Base-by-base conservation (phyloP, 306 rosid genomes). In the Geum urbanum region DNA sequence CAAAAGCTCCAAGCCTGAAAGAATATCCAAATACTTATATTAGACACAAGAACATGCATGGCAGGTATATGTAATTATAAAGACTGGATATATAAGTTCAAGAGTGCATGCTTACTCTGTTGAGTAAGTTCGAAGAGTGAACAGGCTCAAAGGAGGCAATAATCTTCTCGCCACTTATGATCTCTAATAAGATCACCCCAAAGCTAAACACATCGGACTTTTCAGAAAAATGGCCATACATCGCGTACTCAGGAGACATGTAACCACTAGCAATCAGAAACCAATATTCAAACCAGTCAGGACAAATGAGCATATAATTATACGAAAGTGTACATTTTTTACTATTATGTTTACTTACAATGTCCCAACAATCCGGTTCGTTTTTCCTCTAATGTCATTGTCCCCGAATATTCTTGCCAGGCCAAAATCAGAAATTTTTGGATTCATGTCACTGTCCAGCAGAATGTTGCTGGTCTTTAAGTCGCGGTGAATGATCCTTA, bases 401-500 rank as follows among this genome's bases (percentile, higher is more conserved):
- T 71, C 67, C 24, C 57, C 56, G 1, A 71, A 71, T 12, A 72
- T 72, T 37, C 60, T 72, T 7, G 75, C 68, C 75, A 37, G 48
- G 39, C 68, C 60, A 61, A 47, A 72, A 35, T 60, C 75, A 0
- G 68, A 60, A 16, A 72, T 48, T 37, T 60, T 72, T 0, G 75
- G 69, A 39, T 72, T 60, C 68, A 72, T 7, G 5, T 48, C 55
- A 6, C 15, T 2, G 9, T 71, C 75, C 58, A 71, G 11, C n/a
- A 71, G 51, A 19, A 60, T 72, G 35, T 59, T 72, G 39, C 41
- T 59, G 0, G 59, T 48, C 75, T 72, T 72, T 60, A 72, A 60
- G 60, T 72, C 75, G 0, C 68, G 43, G 55, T 47, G 75, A 71
- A 71, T 71, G 46, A 57, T 71, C 32, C 65, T 71, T 59, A 71